A percentile compares a stretch with the other conserved stretches of the same genome.
phyloP scores from a whole-genome alignment of 192 early-diverging fungal species.

The Jimgerdemannia lactiflua region DNA sequence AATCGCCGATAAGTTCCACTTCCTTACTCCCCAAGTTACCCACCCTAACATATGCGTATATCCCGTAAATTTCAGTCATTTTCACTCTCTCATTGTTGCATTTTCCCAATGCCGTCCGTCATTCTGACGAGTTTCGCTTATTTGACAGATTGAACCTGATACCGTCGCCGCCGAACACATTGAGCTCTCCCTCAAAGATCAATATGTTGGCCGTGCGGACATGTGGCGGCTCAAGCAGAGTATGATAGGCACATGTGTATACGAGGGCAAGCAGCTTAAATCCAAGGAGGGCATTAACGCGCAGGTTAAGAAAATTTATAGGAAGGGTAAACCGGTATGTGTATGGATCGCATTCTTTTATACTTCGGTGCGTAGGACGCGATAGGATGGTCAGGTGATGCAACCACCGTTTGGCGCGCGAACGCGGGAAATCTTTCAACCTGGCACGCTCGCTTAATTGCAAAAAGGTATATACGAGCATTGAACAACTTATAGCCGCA shows the following conservation, averaged over 20 bases:
- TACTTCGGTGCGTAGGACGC: not conserved
- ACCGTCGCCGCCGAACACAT: constrained; percentile 73
- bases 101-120: not conserved
- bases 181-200: constrained; percentile 85
- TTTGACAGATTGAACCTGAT: constrained; percentile 58
- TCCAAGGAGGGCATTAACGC: constrained; percentile 72
- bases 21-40: constrained; percentile 28
- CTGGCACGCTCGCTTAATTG: too few relatives aligned
- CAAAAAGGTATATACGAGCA: too few relatives aligned
- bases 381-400: too few relatives aligned
- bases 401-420: too few relatives aligned
- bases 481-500: too few relatives aligned
- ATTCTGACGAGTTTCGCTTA: not conserved
- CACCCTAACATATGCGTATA: constrained; percentile 51
- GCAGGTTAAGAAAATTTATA: constrained; percentile 77
- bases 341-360: not conserved
- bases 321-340: constrained; percentile 55
- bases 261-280: constrained; percentile 71
- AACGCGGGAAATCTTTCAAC: too few relatives aligned
- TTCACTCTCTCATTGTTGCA: not conserved
- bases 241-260: constrained; percentile 68
- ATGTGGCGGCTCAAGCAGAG: constrained; percentile 87
- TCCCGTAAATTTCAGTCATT: not conserved
- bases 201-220: constrained; percentile 89
- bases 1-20: constrained; percentile 62